Conservation (phyloP, 306 rosid species). For the Biancaea sappan region DNA sequence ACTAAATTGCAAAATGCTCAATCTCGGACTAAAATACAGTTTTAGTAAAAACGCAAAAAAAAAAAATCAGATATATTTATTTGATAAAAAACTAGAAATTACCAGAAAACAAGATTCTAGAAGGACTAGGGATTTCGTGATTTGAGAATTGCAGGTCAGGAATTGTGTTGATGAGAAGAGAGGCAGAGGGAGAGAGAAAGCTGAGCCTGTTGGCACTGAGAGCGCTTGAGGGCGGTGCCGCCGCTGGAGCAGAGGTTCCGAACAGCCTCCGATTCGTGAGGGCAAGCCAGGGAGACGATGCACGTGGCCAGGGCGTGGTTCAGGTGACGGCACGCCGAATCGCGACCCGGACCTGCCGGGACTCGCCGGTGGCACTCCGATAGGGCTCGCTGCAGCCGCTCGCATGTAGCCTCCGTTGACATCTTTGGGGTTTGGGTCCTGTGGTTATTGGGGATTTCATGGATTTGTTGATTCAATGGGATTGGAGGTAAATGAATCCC, state of each 20-base stretch:
- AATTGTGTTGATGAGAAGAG: slow-evolving; percentile 44
- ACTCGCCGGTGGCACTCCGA: slow-evolving; percentile 62
- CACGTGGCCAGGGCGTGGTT: slow-evolving; percentile 59
- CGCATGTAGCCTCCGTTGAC: slow-evolving; percentile 43
- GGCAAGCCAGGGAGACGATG: slow-evolving; percentile 52
- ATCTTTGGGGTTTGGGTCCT: not conserved
- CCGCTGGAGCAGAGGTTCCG: slow-evolving; percentile 55
- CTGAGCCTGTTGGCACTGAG: slow-evolving; percentile 70
- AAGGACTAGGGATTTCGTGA: slow-evolving; percentile 16
- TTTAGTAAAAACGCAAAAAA: too few relatives aligned
- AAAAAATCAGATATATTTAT: too few relatives aligned
- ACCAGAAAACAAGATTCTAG: not conserved
- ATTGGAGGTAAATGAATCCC: not conserved
- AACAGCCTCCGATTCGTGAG: slow-evolving; percentile 54
- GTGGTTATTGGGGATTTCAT: not conserved
- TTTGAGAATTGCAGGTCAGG: not conserved
- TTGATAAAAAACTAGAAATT: not conserved
- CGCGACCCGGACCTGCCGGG: slow-evolving; percentile 43
- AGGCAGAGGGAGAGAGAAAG: slow-evolving; percentile 60
- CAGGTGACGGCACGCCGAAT: slow-evolving; percentile 58
- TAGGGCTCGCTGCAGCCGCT: slow-evolving; percentile 50
- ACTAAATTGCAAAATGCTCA: too few relatives aligned
- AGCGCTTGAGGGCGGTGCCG: slow-evolving; percentile 64
- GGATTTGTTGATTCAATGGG: not conserved
- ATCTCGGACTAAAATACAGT: too few relatives aligned